A percentile compares a stretch with the other conserved stretches of the same genome.
Conservation (phyloP, 805 yeast genomes). For the Candida oleophila region DNA sequence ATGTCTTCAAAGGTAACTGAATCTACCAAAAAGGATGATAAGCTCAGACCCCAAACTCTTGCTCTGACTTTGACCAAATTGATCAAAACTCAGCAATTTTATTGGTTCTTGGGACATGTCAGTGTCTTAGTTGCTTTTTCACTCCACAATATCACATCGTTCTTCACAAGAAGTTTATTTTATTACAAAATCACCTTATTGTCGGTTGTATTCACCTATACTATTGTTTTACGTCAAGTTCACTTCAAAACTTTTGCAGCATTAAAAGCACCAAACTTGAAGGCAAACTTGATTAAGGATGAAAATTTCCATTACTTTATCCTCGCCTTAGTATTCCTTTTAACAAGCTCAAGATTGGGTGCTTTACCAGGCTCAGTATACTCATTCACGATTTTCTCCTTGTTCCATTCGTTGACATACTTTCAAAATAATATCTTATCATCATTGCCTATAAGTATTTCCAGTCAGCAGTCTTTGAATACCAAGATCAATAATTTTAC, state of each 20-base stretch:
- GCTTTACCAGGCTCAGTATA: slow-evolving; percentile 38
- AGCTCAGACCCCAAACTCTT: slow-evolving; percentile 3
- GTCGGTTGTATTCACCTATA: slow-evolving; percentile 57
- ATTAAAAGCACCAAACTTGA: slow-evolving; percentile 9
- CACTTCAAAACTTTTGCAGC: slow-evolving; percentile 40
- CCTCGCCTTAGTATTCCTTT: slow-evolving; percentile 30
- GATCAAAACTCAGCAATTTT: slow-evolving; percentile 55
- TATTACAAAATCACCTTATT: slow-evolving; percentile 39
- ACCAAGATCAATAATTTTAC: slow-evolving; percentile 29
- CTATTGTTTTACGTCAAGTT: slow-evolving; percentile 61
- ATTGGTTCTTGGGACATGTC: slow-evolving; percentile 68
- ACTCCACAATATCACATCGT: slow-evolving; percentile 38
- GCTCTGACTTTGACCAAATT: slow-evolving; percentile 8
- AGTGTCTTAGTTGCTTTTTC: slow-evolving; percentile 44
- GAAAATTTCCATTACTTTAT: slow-evolving; percentile 40
- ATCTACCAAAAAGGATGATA: neutral
- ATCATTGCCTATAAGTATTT: slow-evolving; percentile 29
- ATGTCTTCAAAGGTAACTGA: slow-evolving; percentile 2
- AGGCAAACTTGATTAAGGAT: slow-evolving; percentile 29
- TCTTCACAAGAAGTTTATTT: slow-evolving; percentile 31
- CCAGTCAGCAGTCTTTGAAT: slow-evolving; percentile 29
- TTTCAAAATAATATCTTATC: slow-evolving; percentile 36
- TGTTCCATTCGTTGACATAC: slow-evolving; percentile 38
- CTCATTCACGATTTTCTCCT: slow-evolving; percentile 34
- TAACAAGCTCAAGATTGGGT: slow-evolving; percentile 29